A percentile compares a stretch with the other conserved stretches of the same genome.
These are phyloP conservation scores for Ophiostoma himal-ulmi DNA, from an alignment of 2,329 filamentous ascomycete species.

Conservation along the genomic window DNA sequence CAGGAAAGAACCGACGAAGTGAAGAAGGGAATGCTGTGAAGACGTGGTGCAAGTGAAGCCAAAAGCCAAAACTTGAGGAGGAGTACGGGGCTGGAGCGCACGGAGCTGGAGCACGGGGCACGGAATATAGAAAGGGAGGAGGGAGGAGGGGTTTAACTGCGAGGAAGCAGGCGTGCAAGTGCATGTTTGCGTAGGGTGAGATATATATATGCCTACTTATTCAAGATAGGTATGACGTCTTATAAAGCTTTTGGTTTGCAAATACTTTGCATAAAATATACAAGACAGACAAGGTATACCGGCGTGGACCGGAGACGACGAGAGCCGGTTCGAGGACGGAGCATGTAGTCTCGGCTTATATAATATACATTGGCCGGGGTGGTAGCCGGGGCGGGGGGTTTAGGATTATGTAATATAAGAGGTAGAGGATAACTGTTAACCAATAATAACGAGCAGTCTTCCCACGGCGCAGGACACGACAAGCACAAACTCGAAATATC, in stretches of 20 bases:
- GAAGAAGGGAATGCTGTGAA: conserved; percentile 76
- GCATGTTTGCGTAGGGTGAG: neutral
- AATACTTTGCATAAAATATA: neutral
- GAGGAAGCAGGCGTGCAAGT: too few relatives aligned
- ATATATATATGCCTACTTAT: neutral
- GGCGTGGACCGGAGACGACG: neutral
- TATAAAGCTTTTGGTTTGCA: neutral
- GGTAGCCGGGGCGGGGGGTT: neutral
- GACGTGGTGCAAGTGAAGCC: neutral
- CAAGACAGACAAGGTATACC: neutral
- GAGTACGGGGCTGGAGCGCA: neutral
- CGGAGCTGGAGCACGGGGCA: neutral
- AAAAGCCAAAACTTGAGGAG: conserved; percentile 1
- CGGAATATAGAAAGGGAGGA: neutral
- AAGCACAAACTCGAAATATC: neutral
- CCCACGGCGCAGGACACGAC: neutral
- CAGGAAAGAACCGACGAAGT: conserved; percentile 90
- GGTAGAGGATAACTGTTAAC: too few relatives aligned
- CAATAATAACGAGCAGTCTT: neutral
- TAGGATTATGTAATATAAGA: neutral
- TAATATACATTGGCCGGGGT: neutral
- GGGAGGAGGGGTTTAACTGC: too few relatives aligned
- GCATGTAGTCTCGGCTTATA: neutral
- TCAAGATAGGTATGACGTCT: neutral
- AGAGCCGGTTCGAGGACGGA: neutral